phyloP scores from a whole-genome alignment of 768 basidiomycete genomes.

The Mycena capillaripes region DNA sequence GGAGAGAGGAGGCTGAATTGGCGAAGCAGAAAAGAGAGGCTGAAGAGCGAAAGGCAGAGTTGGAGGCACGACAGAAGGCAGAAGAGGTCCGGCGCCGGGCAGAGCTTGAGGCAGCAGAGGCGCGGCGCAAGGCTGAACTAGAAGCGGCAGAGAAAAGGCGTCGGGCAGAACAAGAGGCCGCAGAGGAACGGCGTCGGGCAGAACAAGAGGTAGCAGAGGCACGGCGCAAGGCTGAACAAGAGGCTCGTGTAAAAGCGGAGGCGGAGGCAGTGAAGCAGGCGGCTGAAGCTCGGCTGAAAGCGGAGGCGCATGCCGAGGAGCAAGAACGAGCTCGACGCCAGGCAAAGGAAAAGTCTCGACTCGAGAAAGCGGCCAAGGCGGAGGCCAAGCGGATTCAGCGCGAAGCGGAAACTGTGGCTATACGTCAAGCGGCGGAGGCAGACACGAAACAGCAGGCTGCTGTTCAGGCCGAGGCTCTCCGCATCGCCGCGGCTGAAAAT shows the following conservation, averaged over 20 bases:
- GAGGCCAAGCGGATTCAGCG: constrained; percentile 28
- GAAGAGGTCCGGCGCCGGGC: constrained; percentile 33
- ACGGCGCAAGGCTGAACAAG: constrained; percentile 26
- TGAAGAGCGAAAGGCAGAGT: constrained; percentile 28
- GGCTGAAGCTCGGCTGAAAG: constrained; percentile 18
- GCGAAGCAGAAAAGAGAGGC: constrained; percentile 25
- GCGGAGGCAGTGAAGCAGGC: constrained; percentile 30
- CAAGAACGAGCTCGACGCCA: constrained; percentile 33
- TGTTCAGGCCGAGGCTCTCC: constrained; percentile 19
- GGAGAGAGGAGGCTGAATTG: constrained; percentile 25
- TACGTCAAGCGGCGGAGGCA: constrained; percentile 28
- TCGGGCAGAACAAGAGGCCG: constrained; percentile 31
- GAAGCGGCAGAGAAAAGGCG: constrained; percentile 29
- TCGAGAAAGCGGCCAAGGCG: constrained; percentile 19
- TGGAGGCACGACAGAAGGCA: constrained; percentile 29
- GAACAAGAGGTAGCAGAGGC: constrained; percentile 30
- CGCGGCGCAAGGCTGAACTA: constrained; percentile 22
- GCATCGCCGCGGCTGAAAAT: constrained; percentile 13
- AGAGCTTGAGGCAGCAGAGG: constrained; percentile 33
- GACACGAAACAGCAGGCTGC: constrained; percentile 25
- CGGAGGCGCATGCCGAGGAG: constrained; percentile 25
- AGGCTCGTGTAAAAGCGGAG: constrained; percentile 33
- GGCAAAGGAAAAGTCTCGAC: constrained; percentile 34
- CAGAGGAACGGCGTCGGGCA: constrained; percentile 26
- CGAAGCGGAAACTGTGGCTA: constrained; percentile 21